Evolutionary conservation across 1,284 basidiomycete species (phyloP).

Genomic region (Malassezia equina): DNA sequence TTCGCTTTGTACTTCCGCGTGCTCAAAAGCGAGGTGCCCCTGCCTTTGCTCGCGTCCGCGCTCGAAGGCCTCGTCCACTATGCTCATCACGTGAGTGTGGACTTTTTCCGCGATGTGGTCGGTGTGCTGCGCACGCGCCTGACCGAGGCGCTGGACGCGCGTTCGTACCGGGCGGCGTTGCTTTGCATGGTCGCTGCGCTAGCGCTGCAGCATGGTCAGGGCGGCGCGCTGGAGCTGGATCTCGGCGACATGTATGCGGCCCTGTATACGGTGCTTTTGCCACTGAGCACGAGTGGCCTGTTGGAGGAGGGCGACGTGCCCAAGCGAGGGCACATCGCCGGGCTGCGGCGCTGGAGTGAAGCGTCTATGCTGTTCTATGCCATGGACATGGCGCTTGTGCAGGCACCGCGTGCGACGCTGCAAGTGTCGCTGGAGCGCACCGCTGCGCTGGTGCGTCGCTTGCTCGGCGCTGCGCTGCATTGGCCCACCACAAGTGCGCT

Average conservation of each 20-base stretch:
- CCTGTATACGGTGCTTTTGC: slow-evolving; percentile 58
- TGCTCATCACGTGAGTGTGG: slow-evolving; percentile 91
- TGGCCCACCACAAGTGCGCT: slow-evolving; percentile 63
- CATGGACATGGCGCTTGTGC: slow-evolving; percentile 65
- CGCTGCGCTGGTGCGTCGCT: slow-evolving; percentile 82
- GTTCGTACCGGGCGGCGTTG: slow-evolving; percentile 54
- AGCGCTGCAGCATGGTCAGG: slow-evolving; percentile 89
- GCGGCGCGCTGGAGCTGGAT: slow-evolving; percentile 94
- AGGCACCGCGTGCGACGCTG: slow-evolving; percentile 49
- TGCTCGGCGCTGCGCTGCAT: slow-evolving; percentile 66
- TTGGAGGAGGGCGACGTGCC: slow-evolving; percentile 49
- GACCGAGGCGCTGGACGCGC: slow-evolving; percentile 44
- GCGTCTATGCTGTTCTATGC: slow-evolving; percentile 72
- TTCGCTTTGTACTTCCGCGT: slow-evolving; percentile 97
- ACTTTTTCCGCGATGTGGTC: slow-evolving; percentile 94
- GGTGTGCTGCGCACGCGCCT: slow-evolving; percentile 73
- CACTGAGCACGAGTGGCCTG: slow-evolving; percentile 51
- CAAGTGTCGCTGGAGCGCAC: slow-evolving; percentile 63
- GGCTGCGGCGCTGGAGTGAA: slow-evolving; percentile 20
- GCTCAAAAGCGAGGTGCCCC: slow-evolving; percentile 68
- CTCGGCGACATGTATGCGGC: slow-evolving; percentile 74
- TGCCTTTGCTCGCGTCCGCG: slow-evolving; percentile 73
- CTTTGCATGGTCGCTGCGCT: slow-evolving; percentile 89
- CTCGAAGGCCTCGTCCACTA: slow-evolving; percentile 85
- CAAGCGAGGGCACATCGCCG: slow-evolving; percentile 16